Percentiles rank a stretch among this genome's conserved stretches.
Evolutionary conservation across 495 filamentous ascomycete species (phyloP).

Genomic region (Astrocystis sublimbata): DNA sequence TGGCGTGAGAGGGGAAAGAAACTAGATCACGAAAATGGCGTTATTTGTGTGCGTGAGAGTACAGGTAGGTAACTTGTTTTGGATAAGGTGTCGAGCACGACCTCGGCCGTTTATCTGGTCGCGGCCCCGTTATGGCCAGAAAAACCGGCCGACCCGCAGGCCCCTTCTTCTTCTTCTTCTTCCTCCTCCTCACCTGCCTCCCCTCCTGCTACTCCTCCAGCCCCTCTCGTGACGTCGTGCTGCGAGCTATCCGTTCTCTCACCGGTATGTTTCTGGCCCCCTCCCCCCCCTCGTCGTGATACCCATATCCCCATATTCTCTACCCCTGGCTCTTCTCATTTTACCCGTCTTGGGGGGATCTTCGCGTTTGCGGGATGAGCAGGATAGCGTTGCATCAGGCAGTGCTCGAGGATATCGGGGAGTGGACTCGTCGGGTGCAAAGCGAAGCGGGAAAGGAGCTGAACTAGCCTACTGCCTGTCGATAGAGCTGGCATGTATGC

Average conservation of each 20-base stretch:
- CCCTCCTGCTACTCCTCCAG: background rate
- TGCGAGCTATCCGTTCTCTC: background rate
- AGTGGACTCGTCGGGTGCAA: background rate
- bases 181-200: background rate
- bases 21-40: background rate
- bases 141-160: constrained; percentile 16
- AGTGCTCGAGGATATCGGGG: background rate
- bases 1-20: constrained; percentile 16
- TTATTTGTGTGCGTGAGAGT: background rate
- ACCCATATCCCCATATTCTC: background rate
- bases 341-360: constrained; percentile 5
- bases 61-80: constrained; percentile 1
- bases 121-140: background rate
- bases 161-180: background rate
- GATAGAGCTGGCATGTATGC: constrained; percentile 9
- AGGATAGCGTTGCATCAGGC: constrained; percentile 2
- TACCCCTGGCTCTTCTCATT: background rate
- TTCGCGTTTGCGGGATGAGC: background rate
- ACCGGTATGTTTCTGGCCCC: background rate
- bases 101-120: background rate
- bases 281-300: background rate
- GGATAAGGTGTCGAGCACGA: background rate
- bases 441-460: background rate
- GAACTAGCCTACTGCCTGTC: background rate
- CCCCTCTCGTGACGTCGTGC: background rate